Conservation (phyloP, 2,329 filamentous ascomycete species). For the Cercospora beticola region DNA sequence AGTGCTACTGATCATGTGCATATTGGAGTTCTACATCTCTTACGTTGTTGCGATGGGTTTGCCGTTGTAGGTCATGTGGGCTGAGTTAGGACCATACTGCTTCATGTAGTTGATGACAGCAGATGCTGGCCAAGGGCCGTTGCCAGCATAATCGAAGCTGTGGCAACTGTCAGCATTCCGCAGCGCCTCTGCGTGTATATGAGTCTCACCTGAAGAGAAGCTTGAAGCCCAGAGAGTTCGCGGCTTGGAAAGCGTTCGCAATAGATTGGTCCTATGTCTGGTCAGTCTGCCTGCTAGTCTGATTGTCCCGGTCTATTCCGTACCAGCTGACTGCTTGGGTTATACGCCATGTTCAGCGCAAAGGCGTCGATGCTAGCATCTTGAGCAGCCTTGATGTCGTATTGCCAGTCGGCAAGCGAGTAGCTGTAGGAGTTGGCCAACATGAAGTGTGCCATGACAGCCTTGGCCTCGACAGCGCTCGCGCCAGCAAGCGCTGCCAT, state of each 20-base stretch:
- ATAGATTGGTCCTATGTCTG: conserved; percentile 46
- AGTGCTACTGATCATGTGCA: neutral
- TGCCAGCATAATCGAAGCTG: conserved; percentile 55
- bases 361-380: conserved; percentile 47
- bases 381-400: conserved; percentile 21
- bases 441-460: conserved; percentile 21
- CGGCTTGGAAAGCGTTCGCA: conserved; percentile 47
- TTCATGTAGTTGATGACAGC: conserved; percentile 48
- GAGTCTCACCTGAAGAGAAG: conserved; percentile 51
- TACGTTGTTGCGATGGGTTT: conserved; percentile 54
- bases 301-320: neutral
- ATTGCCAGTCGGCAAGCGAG: conserved; percentile 15
- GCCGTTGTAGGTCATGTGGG: conserved; percentile 52
- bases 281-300: neutral
- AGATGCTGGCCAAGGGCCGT: conserved; percentile 41
- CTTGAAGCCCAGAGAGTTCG: conserved; percentile 44
- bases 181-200: no score
- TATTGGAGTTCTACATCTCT: neutral
- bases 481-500: conserved; percentile 15
- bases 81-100: conserved; percentile 46
- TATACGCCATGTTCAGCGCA: conserved; percentile 52
- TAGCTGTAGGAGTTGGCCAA: conserved; percentile 18
- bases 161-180: neutral
- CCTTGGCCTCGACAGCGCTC: conserved; percentile 15
- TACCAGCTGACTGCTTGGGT: conserved; percentile 34